Conservation (phyloP, 768 basidiomycete genomes). For the Podaxis carcinomalis region DNA sequence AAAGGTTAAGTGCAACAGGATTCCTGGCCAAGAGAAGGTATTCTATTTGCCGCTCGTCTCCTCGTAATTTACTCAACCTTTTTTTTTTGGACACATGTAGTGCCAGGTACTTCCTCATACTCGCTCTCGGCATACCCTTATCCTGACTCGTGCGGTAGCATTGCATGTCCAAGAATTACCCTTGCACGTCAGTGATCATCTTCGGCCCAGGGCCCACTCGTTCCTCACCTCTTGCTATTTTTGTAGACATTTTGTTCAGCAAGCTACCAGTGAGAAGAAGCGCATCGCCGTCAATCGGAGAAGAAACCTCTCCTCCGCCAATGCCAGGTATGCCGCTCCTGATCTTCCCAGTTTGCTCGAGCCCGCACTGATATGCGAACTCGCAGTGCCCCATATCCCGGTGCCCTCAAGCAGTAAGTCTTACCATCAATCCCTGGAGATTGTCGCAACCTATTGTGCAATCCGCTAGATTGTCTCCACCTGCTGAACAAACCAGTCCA, state of each 20-base stretch:
- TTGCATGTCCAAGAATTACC: conserved; percentile 82
- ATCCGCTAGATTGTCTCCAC: conserved; percentile 21
- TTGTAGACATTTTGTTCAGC: conserved; percentile 72
- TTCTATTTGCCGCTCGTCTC: conserved; percentile 14
- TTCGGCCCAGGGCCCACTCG: conserved; percentile 10
- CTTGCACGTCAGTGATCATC: conserved; percentile 70
- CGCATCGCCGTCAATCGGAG: conserved; percentile 55
- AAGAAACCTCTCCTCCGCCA: conserved; percentile 51
- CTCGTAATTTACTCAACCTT: conserved; percentile 9
- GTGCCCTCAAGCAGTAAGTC: conserved; percentile 36
- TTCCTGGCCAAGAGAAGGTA: conserved; percentile 82
- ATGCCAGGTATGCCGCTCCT: conserved; percentile 35
- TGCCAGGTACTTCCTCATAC: conserved; percentile 52
- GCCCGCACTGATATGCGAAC: conserved; percentile 17
- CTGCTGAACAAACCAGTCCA: conserved; percentile 18
- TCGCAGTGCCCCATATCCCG: conserved; percentile 29
- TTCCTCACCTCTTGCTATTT: neutral
- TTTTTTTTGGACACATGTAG: conserved; percentile 27
- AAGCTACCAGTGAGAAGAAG: conserved; percentile 83
- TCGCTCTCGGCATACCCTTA: conserved; percentile 5
- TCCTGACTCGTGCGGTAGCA: conserved; percentile 44
- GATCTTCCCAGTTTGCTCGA: conserved; percentile 6
- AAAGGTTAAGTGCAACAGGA: conserved; percentile 85
- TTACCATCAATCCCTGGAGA: neutral
- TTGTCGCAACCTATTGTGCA: neutral